These are phyloP conservation scores for Ordospora pajunii DNA, from an alignment of 371 early-diverging fungal genomes.

Conservation along the genomic window DNA sequence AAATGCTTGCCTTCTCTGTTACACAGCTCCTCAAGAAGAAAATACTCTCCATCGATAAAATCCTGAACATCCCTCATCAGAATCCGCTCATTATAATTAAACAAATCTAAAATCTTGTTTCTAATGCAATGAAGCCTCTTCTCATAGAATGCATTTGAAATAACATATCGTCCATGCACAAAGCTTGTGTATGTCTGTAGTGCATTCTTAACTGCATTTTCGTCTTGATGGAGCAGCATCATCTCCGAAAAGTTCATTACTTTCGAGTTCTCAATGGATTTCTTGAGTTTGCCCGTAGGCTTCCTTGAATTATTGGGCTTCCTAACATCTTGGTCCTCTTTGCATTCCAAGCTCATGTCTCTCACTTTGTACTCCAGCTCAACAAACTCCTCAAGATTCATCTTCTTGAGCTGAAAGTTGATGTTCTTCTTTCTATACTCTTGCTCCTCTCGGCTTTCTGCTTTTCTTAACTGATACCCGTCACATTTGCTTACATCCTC, in stretches of 20 bases:
- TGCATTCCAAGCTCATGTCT: background rate
- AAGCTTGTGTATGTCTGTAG: slow-evolving; percentile 32
- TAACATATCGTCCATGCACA: slow-evolving; percentile 38
- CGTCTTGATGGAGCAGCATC: slow-evolving; percentile 7
- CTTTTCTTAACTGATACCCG: slow-evolving; percentile 26
- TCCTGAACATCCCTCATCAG: background rate
- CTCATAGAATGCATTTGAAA: slow-evolving; percentile 45
- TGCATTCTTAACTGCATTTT: slow-evolving; percentile 6
- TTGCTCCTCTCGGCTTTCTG: slow-evolving; percentile 52
- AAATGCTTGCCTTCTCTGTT: slow-evolving; percentile 15
- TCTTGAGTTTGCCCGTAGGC: background rate
- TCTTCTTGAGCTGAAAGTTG: slow-evolving; percentile 38
- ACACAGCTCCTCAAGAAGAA: slow-evolving; percentile 25
- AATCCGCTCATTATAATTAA: background rate
- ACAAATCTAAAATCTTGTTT: slow-evolving; percentile 19
- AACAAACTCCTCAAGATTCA: slow-evolving; percentile 32
- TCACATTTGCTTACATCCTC: background rate
- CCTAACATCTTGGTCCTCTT: background rate
- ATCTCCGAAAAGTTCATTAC: slow-evolving; percentile 39
- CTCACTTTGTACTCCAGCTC: background rate
- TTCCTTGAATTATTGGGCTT: background rate
- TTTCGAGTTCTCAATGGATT: slow-evolving; percentile 21
- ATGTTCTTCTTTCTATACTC: slow-evolving; percentile 51
- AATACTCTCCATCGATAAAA: slow-evolving; percentile 25
- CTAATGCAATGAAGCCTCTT: slow-evolving; percentile 23